Evolutionary conservation across 768 basidiomycete species (phyloP), one percentile per base, ranked within the genome.

Genomic region (Kwoniella newhampshirensis): DNA sequence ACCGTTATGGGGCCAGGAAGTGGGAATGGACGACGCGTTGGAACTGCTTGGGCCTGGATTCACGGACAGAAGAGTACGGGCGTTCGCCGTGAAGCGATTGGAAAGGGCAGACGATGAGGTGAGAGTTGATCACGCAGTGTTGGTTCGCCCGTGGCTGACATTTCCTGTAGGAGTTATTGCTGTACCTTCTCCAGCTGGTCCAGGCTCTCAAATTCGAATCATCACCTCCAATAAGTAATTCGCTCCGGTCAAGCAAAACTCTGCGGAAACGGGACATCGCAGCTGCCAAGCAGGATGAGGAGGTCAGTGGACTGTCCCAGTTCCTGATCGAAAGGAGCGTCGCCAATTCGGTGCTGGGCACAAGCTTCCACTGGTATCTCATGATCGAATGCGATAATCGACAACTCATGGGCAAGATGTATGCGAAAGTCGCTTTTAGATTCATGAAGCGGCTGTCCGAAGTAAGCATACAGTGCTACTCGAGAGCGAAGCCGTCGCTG

Each of bases 181-280:
- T 97, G 1, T 99, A 99, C 74, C 82, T 99, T 1, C 79, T 99
- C 1, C 96, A 99, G 78, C 84, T 99, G 18, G 94, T 98, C 0
- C 96, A 99, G 78, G 91, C 96, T 0, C 86, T 99, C 64, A 96
- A 94, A 73, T 99, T 99, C 60, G 96, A 98, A 76, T 89, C 85
- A 57, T 80, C 83, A 1, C 86, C 86, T 0, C 40, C 47, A 20
- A 30, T 8, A 17, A 25, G 45, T n/a, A 28, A 54, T 4, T 42
- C 47, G n/a, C 35, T 51, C 18, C 50, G 57, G 12, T 37, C 45
- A 13, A 42, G 35, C 30, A 54, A 59, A 20, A 50, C 64, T 1
- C 51, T 59, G 17, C 55, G 59, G 3, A 35, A 56, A 18, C 47
- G 55, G 26, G 62, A 64, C 18, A 48, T 27, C 17, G 25, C 45